phyloP scores from a whole-genome alignment of 768 basidiomycete genomes.

The Boletus pseudo-olivaceus region DNA sequence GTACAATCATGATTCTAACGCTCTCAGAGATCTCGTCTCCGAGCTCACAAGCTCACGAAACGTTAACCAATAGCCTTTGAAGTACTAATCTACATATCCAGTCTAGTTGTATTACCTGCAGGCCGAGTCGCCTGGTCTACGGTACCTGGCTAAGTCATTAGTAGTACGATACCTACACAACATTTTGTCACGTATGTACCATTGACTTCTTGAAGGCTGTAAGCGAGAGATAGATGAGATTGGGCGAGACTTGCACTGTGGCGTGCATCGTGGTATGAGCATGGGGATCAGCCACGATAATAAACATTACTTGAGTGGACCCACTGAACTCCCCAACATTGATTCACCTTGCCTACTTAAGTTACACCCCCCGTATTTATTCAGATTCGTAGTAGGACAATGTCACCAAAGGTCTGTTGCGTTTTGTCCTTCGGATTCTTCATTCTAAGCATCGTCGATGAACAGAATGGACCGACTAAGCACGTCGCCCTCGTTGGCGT shows the following conservation, averaged over 20 bases:
- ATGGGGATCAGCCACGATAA: constrained; percentile 1
- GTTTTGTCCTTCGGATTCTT: neutral
- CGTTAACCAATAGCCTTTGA: neutral
- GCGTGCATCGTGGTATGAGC: constrained; percentile 2
- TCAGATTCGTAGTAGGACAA: neutral
- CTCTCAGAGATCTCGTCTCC: constrained; percentile 14
- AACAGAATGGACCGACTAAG: constrained; percentile 3
- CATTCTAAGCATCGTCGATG: neutral
- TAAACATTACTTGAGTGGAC: neutral
- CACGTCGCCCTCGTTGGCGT: constrained; percentile 13
- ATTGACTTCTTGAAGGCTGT: too few species aligned
- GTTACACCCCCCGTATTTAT: neutral
- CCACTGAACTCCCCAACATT: neutral
- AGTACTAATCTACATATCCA: constrained; percentile 1
- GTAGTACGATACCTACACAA: neutral
- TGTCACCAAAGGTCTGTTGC: constrained; percentile 2
- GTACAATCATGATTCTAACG: constrained; percentile 17
- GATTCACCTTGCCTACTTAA: neutral
- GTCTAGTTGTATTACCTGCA: neutral
- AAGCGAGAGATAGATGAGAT: too few species aligned
- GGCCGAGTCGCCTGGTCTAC: neutral
- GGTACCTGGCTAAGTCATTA: neutral
- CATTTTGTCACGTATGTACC: neutral
- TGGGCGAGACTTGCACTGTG: neutral
- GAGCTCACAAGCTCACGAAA: neutral